A percentile compares a stretch with the other conserved stretches of the same genome.
phyloP scores from a whole-genome alignment of 441 rosid genomes.

The Iberis amara region DNA sequence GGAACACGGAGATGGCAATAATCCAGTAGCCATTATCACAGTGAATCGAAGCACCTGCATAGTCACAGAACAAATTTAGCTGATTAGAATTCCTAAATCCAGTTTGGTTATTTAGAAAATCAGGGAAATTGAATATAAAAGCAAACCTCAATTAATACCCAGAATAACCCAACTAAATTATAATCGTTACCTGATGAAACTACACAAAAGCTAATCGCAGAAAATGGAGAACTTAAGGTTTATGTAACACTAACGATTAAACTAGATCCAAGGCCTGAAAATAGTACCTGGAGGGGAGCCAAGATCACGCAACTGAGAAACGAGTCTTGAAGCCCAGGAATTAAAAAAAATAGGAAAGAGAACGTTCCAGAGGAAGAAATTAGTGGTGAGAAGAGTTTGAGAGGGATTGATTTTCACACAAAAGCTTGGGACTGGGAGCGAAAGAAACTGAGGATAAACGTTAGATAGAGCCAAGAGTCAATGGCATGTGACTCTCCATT shows the following conservation, averaged over 20 bases:
- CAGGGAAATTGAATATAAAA: neutral
- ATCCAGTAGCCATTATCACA: slow-evolving; percentile 62
- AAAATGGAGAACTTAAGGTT: neutral
- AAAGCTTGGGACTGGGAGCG: neutral
- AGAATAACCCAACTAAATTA: neutral
- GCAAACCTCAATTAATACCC: neutral
- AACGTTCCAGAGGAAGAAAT: slow-evolving; percentile 29
- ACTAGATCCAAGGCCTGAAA: no score
- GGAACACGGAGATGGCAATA: slow-evolving; percentile 61
- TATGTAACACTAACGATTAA: no score
- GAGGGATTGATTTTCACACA: slow-evolving; percentile 28
- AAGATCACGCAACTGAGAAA: slow-evolving; percentile 23
- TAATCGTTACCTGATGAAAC: neutral
- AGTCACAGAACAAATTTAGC: slow-evolving; percentile 19
- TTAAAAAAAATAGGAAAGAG: slow-evolving; percentile 15
- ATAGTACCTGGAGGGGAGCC: slow-evolving; percentile 16
- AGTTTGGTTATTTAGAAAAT: slow-evolving; percentile 4
- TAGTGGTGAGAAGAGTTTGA: slow-evolving; percentile 35
- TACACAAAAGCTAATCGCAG: neutral
- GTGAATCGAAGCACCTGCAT: slow-evolving; percentile 28
- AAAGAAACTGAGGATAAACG: slow-evolving; percentile 15
- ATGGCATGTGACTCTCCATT: no score
- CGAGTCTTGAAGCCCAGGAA: slow-evolving; percentile 12
- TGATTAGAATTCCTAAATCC: neutral
- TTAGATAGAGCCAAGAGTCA: neutral